Evolutionary conservation across 1,139 yeast genomes (phyloP), one percentile per base, ranked within the genome.

Genomic region (Pichia sp.): DNA sequence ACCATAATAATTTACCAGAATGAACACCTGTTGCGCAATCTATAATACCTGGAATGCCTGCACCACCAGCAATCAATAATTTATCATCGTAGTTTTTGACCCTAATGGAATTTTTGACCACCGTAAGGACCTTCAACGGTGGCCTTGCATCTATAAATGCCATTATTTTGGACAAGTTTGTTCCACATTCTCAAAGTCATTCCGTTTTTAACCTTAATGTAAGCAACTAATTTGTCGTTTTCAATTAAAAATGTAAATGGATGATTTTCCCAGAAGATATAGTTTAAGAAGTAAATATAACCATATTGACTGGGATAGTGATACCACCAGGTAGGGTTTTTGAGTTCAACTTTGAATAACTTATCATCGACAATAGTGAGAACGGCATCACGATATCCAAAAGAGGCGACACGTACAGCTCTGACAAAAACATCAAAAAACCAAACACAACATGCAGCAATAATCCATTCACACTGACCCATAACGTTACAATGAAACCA

Each of bases 121-220:
- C 88, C 85, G 57, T 83, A 83, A 0, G 89, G 87, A 0, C 89
- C 89, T 56, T 83, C 89, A 12, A 82, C 60, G 6, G 72, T 62
- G 1, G 79, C 72, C 43, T 60, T 64, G 34, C 52, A 51, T 7
- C 46, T 18, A 42, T 58, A 38, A 0, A 34, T 34, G n/a, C 56
- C 56, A 14, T 53, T 55, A 5, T 41, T 42, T 8, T 36, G 24
- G 4, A 27, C 4, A 3, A 57, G 63, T 51, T 69, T 48, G 19
- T 54, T 47, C 40, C 48, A 50, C 4, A 61, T 44, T 24, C 48
- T 50, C 1, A 38, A 38, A 1, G 66, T 62, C 35, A 60, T 50
- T 22, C 67, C 65, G 21, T 48, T 55, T 53, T 73, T 73, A 12
- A 66, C 67, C 52, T 68, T 71, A 40, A 71, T 58, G 52, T 61